Conservation (phyloP, 768 basidiomycete species). For the Lactarius vividus region DNA sequence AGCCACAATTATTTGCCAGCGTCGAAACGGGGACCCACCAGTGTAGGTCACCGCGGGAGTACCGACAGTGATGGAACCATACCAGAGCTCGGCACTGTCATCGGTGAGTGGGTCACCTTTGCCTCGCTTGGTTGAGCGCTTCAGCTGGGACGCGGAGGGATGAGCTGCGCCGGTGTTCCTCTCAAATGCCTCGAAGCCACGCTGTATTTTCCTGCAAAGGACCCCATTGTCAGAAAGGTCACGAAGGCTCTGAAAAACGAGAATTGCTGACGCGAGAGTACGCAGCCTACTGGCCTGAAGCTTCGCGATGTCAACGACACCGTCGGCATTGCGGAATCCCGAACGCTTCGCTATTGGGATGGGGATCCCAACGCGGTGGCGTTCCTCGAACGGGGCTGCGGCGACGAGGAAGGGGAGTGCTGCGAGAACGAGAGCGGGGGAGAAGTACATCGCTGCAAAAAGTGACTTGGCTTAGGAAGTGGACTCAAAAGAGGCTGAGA, state of each 20-base stretch:
- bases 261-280: slow-evolving; percentile 6
- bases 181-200: slow-evolving; percentile 17
- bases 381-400: background rate
- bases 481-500: background rate
- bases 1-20: too few species aligned
- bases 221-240: background rate
- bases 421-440: slow-evolving; percentile 3
- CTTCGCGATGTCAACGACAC: slow-evolving; percentile 6
- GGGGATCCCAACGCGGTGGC: background rate
- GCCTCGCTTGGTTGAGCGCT: slow-evolving; percentile 6
- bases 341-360: slow-evolving; percentile 15
- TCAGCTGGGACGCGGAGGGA: slow-evolving; percentile 2
- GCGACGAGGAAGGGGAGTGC: slow-evolving; percentile 13
- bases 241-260: background rate
- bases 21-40: background rate
- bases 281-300: background rate
- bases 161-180: slow-evolving; percentile 23
- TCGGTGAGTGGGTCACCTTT: slow-evolving; percentile 14
- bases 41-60: slow-evolving; percentile 23
- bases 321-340: background rate
- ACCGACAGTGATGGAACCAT: slow-evolving; percentile 26
- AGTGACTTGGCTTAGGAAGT: background rate
- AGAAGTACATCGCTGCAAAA: slow-evolving; percentile 3
- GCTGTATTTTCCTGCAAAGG: slow-evolving; percentile 19
- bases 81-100: slow-evolving; percentile 17